phyloP scores from a whole-genome alignment of 2,329 filamentous ascomycete genomes.

The Colletotrichum agaves region DNA sequence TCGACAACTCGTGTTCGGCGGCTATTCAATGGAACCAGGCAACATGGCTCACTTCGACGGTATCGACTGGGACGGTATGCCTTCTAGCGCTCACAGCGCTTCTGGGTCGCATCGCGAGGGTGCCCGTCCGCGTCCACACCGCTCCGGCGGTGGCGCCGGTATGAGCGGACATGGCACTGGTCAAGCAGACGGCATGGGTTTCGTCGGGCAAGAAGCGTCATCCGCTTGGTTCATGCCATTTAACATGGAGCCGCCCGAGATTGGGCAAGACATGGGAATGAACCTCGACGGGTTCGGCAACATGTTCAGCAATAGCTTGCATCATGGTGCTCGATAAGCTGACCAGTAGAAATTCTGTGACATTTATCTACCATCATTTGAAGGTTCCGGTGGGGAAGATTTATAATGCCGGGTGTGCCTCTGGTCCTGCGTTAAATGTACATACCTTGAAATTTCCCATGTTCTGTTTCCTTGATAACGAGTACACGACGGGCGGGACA shows the following conservation, averaged over 20 bases:
- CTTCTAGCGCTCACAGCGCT: slow-evolving; percentile 45
- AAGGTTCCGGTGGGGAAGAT: background rate
- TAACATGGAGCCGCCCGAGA: slow-evolving; percentile 82
- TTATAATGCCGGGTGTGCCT: slow-evolving; percentile 4
- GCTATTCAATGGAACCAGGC: slow-evolving; percentile 68
- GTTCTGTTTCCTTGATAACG: slow-evolving; percentile 6
- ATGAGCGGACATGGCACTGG: slow-evolving; percentile 44
- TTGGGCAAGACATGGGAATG: slow-evolving; percentile 59
- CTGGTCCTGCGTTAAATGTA: slow-evolving; percentile 13
- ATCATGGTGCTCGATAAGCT: slow-evolving; percentile 39
- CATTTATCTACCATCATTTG: background rate
- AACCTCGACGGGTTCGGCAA: slow-evolving; percentile 60
- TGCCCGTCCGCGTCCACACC: slow-evolving; percentile 27
- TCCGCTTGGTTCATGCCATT: slow-evolving; percentile 94
- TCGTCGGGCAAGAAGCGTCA: slow-evolving; percentile 56
- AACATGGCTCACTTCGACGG: slow-evolving; percentile 54
- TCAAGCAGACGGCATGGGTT: slow-evolving; percentile 36
- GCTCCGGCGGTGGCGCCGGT: slow-evolving; percentile 45
- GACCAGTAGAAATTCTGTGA: background rate
- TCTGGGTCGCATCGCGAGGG: slow-evolving; percentile 40
- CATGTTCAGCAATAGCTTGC: slow-evolving; percentile 56
- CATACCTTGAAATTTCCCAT: slow-evolving; percentile 7
- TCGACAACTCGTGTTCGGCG: slow-evolving; percentile 79
- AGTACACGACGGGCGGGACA: slow-evolving; percentile 10
- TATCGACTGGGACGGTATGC: slow-evolving; percentile 56